Base-by-base conservation (phyloP, 2,329 filamentous ascomycete species). In the Aureobasidium sp. region DNA sequence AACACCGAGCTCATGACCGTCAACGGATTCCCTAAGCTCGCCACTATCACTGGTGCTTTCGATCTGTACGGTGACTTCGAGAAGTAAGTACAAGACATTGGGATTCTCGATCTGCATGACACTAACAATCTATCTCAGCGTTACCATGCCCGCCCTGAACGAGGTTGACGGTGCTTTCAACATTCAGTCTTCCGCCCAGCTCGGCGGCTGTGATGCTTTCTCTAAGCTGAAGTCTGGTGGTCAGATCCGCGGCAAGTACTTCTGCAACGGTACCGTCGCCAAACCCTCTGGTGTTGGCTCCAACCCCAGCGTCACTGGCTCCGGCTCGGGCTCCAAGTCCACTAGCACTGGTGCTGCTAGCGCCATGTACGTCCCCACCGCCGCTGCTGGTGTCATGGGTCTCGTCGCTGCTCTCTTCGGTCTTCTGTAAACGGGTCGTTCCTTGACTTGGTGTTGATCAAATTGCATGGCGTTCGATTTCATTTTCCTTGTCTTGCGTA, bases 21-120 rank as follows among this genome's bases (percentile, higher is more conserved):
- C 54, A 71, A 79, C 59, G 81, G 81, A 29, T 86, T 97, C 72
- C 77, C 79, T 57, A 67, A 75, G 59, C 79, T 98, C 24, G 66
- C 79, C 66, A 79, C 74, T 53, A 81, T 96, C 55, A 79, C 77
- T 59, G 91, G 90, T 73, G 89, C 88, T 63, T 77, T 97, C 66
- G 85, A 89, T 69, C 81, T 95, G 69, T 83, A 84, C 63, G 93
- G 93, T 64, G 86, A 83, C 75, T 94, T 96, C 71, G 79, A 82
- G 58, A 76, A 80, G 89, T 94, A 79, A 77, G 88, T 80, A 16
- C 11, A 48, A 12, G 44, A 11, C 11, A 6, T 6, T 8, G 17
- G 48, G 34, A 3, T 5, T 6, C 34, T 10, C 6, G 6, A 11
- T 24, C 32, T 27, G 11, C n/a, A 2, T 14, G 4, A 10, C 2